A percentile compares a stretch with the other conserved stretches of the same genome.
Evolutionary conservation across 2,329 filamentous ascomycete species (phyloP).

Genomic region (Fusarium sp.): DNA sequence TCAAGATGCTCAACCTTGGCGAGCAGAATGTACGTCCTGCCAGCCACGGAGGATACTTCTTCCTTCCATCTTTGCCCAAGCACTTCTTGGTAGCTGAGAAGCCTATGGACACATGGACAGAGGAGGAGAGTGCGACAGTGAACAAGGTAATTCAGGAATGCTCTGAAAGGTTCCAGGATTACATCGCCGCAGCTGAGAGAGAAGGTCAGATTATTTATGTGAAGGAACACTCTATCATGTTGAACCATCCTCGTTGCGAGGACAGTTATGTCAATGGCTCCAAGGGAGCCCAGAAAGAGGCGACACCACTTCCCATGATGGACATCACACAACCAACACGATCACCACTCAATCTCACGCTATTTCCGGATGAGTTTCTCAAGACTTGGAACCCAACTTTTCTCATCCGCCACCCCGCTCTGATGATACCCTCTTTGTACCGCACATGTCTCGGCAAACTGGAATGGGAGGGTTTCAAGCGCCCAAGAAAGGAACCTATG

Average conservation of each 20-base stretch:
- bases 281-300: background rate
- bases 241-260: constrained; percentile 26
- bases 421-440: constrained; percentile 31
- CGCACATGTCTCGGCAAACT: constrained; percentile 11
- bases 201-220: constrained; percentile 24
- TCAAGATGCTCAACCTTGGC: constrained; percentile 36
- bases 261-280: background rate
- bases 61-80: constrained; percentile 9
- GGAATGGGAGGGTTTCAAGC: background rate
- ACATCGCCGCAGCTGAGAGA: constrained; percentile 23
- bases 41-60: constrained; percentile 33
- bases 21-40: constrained; percentile 34
- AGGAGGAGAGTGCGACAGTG: constrained; percentile 5
- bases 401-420: constrained; percentile 35
- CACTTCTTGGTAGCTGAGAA: constrained; percentile 11
- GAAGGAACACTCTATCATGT: constrained; percentile 31
- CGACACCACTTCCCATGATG: background rate
- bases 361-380: constrained; percentile 38
- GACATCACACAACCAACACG: constrained; percentile 10
- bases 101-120: constrained; percentile 26
- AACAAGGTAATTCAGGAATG: constrained; percentile 6
- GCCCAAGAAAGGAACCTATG: constrained; percentile 5
- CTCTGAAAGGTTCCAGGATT: constrained; percentile 20
- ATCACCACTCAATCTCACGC: constrained; percentile 29
- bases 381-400: constrained; percentile 40